Percentiles rank a stretch among this genome's conserved stretches.
Evolutionary conservation across 2,329 filamentous ascomycete species (phyloP).

Genomic region (Pyrenophora tritici-repentis): DNA sequence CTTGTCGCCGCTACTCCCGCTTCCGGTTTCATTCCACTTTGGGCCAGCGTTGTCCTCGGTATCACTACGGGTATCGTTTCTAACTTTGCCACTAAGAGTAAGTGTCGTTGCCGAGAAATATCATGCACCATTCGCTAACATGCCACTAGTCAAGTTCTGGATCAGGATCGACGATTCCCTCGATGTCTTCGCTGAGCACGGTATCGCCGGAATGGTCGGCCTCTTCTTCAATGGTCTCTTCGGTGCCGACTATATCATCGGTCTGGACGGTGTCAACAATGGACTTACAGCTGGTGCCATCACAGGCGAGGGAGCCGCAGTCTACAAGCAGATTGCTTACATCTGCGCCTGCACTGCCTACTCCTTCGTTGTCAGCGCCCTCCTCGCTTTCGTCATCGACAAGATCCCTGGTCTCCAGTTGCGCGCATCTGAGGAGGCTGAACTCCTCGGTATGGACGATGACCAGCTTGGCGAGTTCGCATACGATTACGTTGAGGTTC

Average conservation of each 20-base stretch:
- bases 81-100: slow-evolving; percentile 88
- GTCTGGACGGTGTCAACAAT: slow-evolving; percentile 75
- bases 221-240: slow-evolving; percentile 80
- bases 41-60: slow-evolving; percentile 66
- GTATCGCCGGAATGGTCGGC: slow-evolving; percentile 78
- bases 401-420: slow-evolving; percentile 77
- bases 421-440: slow-evolving; percentile 78
- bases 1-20: slow-evolving; percentile 87
- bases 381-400: slow-evolving; percentile 77
- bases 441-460: slow-evolving; percentile 86
- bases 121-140: slow-evolving; percentile 24
- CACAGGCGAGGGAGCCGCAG: slow-evolving; percentile 72
- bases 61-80: slow-evolving; percentile 68
- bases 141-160: slow-evolving; percentile 66
- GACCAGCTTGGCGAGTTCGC: slow-evolving; percentile 90
- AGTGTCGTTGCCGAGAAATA: slow-evolving; percentile 46
- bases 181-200: slow-evolving; percentile 91
- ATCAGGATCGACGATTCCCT: slow-evolving; percentile 84
- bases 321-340: slow-evolving; percentile 82
- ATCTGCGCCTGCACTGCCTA: slow-evolving; percentile 69
- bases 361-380: slow-evolving; percentile 72
- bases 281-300: slow-evolving; percentile 67
- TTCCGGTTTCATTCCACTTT: slow-evolving; percentile 75
- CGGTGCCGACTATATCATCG: slow-evolving; percentile 73
- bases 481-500: slow-evolving; percentile 88